Conservation (phyloP, 352 stramenopile genomes). For the Phytophthora macrochlamydospora region DNA sequence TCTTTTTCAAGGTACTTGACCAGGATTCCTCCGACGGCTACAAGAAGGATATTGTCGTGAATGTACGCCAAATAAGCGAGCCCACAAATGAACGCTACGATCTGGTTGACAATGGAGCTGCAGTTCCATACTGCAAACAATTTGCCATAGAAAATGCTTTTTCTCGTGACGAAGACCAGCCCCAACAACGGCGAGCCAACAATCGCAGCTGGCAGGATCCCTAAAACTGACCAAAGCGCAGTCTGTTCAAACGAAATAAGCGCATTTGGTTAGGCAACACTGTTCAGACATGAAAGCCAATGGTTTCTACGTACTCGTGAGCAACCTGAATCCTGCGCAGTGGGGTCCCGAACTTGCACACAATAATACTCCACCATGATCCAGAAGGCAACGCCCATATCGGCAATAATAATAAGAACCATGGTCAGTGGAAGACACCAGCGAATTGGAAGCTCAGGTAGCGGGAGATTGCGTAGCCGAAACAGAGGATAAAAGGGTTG, state of each 20-base stretch:
- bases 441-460: conserved; percentile 26
- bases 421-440: conserved; percentile 56
- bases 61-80: conserved; percentile 68
- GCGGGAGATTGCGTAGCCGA: conserved; percentile 55
- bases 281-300: neutral
- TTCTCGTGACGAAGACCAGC: conserved; percentile 69
- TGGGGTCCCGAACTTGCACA: conserved; percentile 85
- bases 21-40: conserved; percentile 51
- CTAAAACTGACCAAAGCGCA: conserved; percentile 62
- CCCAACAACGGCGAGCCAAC: conserved; percentile 68
- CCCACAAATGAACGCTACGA: conserved; percentile 62
- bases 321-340: conserved; percentile 67
- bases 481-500: conserved; percentile 68
- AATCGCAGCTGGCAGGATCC: conserved; percentile 65
- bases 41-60: conserved; percentile 71
- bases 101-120: conserved; percentile 71
- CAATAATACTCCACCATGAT: conserved; percentile 88
- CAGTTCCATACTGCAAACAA: conserved; percentile 74
- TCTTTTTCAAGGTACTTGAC: conserved; percentile 81
- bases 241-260: conserved; percentile 35
- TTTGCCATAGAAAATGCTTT: conserved; percentile 81
- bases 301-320: conserved; percentile 57
- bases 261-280: too few relatives aligned
- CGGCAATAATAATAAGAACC: conserved; percentile 67
- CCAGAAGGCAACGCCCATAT: conserved; percentile 73